phyloP scores from a whole-genome alignment of 257 asterid species.

The Henckelia pumila region DNA sequence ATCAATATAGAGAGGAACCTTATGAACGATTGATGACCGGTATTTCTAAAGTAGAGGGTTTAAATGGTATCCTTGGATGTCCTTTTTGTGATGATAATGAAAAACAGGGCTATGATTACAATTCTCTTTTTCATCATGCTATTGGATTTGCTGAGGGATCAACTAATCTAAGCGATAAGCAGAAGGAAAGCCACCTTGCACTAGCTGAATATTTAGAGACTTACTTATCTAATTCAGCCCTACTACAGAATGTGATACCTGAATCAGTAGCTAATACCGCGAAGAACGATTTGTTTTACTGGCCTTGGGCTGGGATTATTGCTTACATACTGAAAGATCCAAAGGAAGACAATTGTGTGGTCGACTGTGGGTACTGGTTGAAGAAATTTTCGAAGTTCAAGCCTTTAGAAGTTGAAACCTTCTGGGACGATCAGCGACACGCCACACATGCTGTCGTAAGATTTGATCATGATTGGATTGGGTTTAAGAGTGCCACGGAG shows the following conservation, averaged over 20 bases:
- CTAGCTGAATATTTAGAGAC: slow-evolving; percentile 52
- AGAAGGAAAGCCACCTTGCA: slow-evolving; percentile 81
- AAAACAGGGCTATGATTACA: slow-evolving; percentile 81
- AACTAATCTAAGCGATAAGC: slow-evolving; percentile 52
- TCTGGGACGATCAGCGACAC: slow-evolving; percentile 37
- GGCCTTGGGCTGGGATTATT: slow-evolving; percentile 84
- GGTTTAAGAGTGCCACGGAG: slow-evolving; percentile 56
- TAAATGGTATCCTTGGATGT: slow-evolving; percentile 76
- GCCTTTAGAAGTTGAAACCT: slow-evolving; percentile 44
- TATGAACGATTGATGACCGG: slow-evolving; percentile 60
- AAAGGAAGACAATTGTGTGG: slow-evolving; percentile 27
- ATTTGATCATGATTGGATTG: slow-evolving; percentile 61
- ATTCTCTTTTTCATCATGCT: slow-evolving; percentile 82
- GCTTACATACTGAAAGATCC: slow-evolving; percentile 47
- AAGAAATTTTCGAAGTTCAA: slow-evolving; percentile 42
- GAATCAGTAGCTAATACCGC: slow-evolving; percentile 37
- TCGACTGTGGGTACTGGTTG: slow-evolving; percentile 39
- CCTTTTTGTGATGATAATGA: slow-evolving; percentile 95
- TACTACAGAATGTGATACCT: slow-evolving; percentile 40
- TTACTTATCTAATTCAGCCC: slow-evolving; percentile 55
- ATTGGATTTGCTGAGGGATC: slow-evolving; percentile 77
- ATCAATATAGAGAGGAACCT: slow-evolving; percentile 74
- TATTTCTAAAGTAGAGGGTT: slow-evolving; percentile 64
- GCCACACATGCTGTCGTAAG: slow-evolving; percentile 43
- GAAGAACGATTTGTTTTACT: slow-evolving; percentile 56